Conservation (phyloP, 768 basidiomycete species). For the Lactarius deliciosus region DNA sequence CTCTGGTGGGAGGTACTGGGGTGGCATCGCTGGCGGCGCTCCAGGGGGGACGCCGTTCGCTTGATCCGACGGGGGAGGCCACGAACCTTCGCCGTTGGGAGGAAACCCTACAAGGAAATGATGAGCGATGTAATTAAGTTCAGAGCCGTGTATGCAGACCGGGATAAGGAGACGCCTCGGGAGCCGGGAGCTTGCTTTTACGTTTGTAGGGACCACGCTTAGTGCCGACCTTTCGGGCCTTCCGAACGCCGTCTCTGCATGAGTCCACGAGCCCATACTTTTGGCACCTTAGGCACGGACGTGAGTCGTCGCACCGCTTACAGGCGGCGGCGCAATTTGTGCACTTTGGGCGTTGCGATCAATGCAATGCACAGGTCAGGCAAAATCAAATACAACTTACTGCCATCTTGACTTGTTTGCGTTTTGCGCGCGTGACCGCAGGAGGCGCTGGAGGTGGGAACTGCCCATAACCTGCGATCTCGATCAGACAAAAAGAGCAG, state of each 20-base stretch:
- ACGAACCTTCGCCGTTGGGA: slow-evolving; percentile 37
- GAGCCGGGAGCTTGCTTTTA: slow-evolving; percentile 40
- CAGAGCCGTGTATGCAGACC: slow-evolving; percentile 26
- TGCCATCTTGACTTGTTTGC: slow-evolving; percentile 60
- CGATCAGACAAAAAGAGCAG: background rate
- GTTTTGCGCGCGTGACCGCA: slow-evolving; percentile 41
- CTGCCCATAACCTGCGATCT: slow-evolving; percentile 23
- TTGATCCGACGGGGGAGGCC: slow-evolving; percentile 32
- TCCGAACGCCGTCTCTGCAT: slow-evolving; percentile 61
- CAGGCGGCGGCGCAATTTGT: slow-evolving; percentile 59
- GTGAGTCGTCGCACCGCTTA: slow-evolving; percentile 56
- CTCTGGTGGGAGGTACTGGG: slow-evolving; percentile 39
- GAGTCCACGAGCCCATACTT: slow-evolving; percentile 59
- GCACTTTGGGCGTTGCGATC: slow-evolving; percentile 39
- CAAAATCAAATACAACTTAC: slow-evolving; percentile 37
- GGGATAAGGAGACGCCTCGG: slow-evolving; percentile 30
- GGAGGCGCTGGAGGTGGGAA: slow-evolving; percentile 34
- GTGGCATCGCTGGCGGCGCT: slow-evolving; percentile 35
- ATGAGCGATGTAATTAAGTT: background rate
- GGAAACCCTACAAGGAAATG: slow-evolving; percentile 29
- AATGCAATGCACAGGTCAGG: slow-evolving; percentile 9
- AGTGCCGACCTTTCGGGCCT: slow-evolving; percentile 62
- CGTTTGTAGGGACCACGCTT: slow-evolving; percentile 60
- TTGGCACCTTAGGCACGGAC: slow-evolving; percentile 62
- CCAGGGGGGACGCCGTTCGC: slow-evolving; percentile 30